phyloP scores from a whole-genome alignment of 2,329 filamentous ascomycete species.

The Hypomyces perniciosus region DNA sequence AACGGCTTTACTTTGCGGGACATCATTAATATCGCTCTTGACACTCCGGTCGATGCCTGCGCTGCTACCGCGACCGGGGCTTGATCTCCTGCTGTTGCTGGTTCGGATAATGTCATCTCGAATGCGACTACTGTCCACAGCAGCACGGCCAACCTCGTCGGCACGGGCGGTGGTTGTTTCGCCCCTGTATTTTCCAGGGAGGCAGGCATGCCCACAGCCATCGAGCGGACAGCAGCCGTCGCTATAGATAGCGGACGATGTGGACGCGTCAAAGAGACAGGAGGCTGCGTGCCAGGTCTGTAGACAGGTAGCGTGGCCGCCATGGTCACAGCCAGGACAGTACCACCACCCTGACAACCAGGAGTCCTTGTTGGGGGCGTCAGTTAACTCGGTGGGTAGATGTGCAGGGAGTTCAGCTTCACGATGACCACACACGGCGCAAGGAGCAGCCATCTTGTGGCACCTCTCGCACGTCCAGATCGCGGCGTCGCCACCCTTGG shows the following conservation, averaged over 20 bases:
- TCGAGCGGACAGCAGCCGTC: constrained; percentile 60
- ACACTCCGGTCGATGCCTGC: constrained; percentile 19
- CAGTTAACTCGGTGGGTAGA: constrained; percentile 26
- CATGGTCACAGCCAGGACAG: constrained; percentile 56
- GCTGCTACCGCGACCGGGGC: constrained; percentile 18
- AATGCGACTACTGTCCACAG: constrained; percentile 33
- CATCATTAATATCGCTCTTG: constrained; percentile 46
- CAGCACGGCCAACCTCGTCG: constrained; percentile 47
- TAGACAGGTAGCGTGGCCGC: constrained; percentile 56
- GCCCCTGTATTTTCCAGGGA: constrained; percentile 50
- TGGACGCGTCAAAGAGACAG: constrained; percentile 17
- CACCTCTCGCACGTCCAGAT: constrained; percentile 58
- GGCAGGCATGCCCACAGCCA: constrained; percentile 58
- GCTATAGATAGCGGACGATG: constrained; percentile 29
- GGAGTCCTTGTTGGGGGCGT: constrained; percentile 16
- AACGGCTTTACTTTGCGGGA: constrained; percentile 54
- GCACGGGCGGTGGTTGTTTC: constrained; percentile 39
- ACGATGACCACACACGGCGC: constrained; percentile 53
- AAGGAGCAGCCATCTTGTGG: constrained; percentile 45
- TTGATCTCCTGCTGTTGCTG: constrained; percentile 23
- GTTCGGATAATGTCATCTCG: constrained; percentile 21
- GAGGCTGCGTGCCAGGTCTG: constrained; percentile 50
- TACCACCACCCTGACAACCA: constrained; percentile 53
- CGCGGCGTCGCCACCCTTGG: constrained; percentile 35
- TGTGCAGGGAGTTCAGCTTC: constrained; percentile 40